These are phyloP conservation scores for Coccomyxa sp. DNA, from an alignment of 139 green algal genomes.

Conservation along the genomic window DNA sequence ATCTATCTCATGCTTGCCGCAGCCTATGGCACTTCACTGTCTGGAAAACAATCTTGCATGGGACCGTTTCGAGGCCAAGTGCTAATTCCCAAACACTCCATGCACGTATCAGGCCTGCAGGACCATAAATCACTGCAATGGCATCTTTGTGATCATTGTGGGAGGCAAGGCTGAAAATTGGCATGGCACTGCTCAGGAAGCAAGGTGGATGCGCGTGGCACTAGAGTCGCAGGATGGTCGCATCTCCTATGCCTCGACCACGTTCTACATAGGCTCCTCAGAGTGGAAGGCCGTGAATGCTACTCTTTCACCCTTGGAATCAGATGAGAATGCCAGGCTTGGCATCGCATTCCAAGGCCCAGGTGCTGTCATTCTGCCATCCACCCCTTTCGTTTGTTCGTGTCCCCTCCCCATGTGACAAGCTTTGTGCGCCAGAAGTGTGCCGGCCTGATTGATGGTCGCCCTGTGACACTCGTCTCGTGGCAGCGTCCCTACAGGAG, in stretches of 20 bases:
- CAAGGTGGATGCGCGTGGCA: background rate
- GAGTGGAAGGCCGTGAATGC: conserved; percentile 12
- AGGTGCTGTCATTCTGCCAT: background rate
- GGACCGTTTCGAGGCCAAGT: background rate
- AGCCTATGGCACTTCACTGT: too few relatives aligned
- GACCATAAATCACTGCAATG: background rate
- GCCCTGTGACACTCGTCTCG: background rate
- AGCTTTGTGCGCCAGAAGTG: too few relatives aligned
- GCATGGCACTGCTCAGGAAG: background rate
- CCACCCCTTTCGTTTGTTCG: background rate
- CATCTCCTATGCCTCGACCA: conserved; percentile 16
- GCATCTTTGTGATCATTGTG: background rate
- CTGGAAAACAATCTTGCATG: background rate
- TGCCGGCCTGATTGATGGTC: background rate
- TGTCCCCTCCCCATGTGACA: background rate
- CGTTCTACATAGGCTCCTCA: background rate
- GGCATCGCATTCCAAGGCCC: background rate
- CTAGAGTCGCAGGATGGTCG: background rate
- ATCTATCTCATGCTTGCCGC: too few relatives aligned
- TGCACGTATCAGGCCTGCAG: background rate
- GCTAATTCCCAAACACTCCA: background rate
- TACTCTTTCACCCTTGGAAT: background rate
- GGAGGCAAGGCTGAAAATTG: background rate
- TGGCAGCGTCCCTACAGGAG: background rate
- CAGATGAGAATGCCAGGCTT: background rate